Conservation (phyloP, 257 asterid species). For the Plectranthus barbatus region DNA sequence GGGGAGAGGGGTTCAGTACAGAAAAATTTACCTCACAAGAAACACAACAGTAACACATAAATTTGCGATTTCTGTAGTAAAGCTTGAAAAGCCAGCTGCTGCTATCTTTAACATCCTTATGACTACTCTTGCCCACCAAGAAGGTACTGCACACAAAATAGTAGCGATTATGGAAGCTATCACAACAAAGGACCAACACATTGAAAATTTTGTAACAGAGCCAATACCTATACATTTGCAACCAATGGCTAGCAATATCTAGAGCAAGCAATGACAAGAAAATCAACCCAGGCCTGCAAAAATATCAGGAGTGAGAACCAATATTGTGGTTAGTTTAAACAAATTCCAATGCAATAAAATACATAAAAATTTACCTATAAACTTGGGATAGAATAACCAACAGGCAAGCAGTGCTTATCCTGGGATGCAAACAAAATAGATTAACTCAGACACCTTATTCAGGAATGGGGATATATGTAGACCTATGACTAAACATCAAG, state of each 20-base stretch:
- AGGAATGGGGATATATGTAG: conserved; percentile 8
- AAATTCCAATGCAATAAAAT: background rate
- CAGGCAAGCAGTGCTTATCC: conserved; percentile 96
- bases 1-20: no score
- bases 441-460: conserved; percentile 8
- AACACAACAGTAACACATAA: conserved; percentile 89
- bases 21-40: conserved; percentile 74
- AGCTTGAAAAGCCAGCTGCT: conserved; percentile 85
- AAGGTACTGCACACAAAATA: conserved; percentile 53
- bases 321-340: background rate
- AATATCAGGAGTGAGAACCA: conserved; percentile 13
- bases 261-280: conserved; percentile 85
- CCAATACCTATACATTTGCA: conserved; percentile 93
- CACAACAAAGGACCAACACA: background rate
- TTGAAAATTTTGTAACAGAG: background rate
- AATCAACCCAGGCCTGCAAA: conserved; percentile 78
- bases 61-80: conserved; percentile 73
- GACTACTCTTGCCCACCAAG: conserved; percentile 81
- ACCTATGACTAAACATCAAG: background rate
- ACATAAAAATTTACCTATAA: conserved; percentile 49
- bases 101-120: conserved; percentile 92
- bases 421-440: conserved; percentile 30
- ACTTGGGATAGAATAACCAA: conserved; percentile 96
- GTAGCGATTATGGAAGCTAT: background rate
- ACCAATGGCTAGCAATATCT: conserved; percentile 96